Percentiles rank a stretch among this genome's conserved stretches.
phyloP scores from a whole-genome alignment of 108 stramenopile genomes.

The Pseudonitzschia delicatissima region DNA sequence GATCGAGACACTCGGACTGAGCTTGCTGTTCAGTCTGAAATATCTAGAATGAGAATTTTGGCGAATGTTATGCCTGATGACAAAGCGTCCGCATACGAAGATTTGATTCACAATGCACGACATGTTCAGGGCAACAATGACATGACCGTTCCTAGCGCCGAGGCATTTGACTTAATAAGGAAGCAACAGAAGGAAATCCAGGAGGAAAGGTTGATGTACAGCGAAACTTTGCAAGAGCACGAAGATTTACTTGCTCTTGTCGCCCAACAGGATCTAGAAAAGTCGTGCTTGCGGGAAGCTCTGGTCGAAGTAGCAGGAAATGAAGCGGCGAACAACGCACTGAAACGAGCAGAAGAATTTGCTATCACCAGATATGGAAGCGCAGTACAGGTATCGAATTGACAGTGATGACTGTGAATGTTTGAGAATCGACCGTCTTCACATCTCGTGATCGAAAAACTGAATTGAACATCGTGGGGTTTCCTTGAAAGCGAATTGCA shows the following conservation, averaged over 20 bases:
- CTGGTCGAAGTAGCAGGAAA: slow-evolving; percentile 30
- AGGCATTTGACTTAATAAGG: slow-evolving; percentile 45
- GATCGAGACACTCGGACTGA: slow-evolving; percentile 63
- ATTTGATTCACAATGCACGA: not conserved
- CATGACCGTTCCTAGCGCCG: slow-evolving; percentile 9
- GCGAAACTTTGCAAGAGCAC: slow-evolving; percentile 60
- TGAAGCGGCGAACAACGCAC: slow-evolving; percentile 38
- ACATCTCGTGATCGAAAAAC: too few species aligned
- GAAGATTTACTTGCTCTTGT: slow-evolving; percentile 70
- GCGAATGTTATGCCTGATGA: not conserved
- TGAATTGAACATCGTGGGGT: too few species aligned
- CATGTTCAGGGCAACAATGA: slow-evolving; percentile 5
- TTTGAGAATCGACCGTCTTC: too few species aligned
- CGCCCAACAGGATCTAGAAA: slow-evolving; percentile 46
- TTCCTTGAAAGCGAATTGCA: too few species aligned
- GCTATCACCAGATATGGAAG: slow-evolving; percentile 37
- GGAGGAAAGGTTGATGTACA: slow-evolving; percentile 62
- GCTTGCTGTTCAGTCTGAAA: slow-evolving; percentile 54
- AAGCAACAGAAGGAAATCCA: slow-evolving; percentile 54
- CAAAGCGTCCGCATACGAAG: slow-evolving; percentile 6
- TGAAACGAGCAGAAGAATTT: slow-evolving; percentile 37
- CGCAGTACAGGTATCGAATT: slow-evolving; percentile 6
- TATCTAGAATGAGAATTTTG: slow-evolving; percentile 20
- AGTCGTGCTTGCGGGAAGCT: slow-evolving; percentile 31
- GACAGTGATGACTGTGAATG: not conserved